These are phyloP conservation scores for Theileria luwenshuni DNA, from an alignment of 169 alveolate genomes.

Conservation along the genomic window DNA sequence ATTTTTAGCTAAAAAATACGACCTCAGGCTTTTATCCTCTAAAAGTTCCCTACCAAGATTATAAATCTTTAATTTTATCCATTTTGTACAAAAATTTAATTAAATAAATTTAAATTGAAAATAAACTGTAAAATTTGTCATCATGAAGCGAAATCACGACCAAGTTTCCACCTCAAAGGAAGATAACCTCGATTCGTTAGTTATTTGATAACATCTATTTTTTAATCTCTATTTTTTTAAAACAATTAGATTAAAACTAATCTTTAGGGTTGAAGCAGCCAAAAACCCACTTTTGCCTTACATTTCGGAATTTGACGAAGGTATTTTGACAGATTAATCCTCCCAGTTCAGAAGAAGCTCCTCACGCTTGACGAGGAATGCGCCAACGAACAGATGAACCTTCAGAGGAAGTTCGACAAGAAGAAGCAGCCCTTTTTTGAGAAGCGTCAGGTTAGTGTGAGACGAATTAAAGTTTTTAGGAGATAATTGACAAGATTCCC, in stretches of 20 bases:
- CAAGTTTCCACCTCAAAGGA: conserved; percentile 24
- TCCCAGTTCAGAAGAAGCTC: conserved; percentile 77
- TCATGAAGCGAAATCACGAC: conserved; percentile 54
- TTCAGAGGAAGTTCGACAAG: conserved; percentile 86
- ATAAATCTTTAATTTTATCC: not conserved
- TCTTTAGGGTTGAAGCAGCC: conserved; percentile 12
- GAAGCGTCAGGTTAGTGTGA: conserved; percentile 71
- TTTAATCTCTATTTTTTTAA: not conserved
- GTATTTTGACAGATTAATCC: conserved; percentile 7
- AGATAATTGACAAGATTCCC: conserved; percentile 83
- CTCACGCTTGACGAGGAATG: conserved; percentile 85
- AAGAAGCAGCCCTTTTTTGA: conserved; percentile 85
- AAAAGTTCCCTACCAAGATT: not conserved
- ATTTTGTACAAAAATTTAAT: not conserved
- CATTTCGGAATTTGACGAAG: conserved; percentile 65
- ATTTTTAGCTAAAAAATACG: not conserved
- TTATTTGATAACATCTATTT: not conserved
- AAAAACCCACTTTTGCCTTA: conserved; percentile 49
- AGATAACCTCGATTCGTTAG: conserved; percentile 8
- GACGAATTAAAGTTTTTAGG: conserved; percentile 25
- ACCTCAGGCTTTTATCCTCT: not conserved
- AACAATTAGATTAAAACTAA: not conserved
- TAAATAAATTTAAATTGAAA: not conserved
- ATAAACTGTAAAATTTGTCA: not conserved
- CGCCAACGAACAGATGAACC: conserved; percentile 85